Evolutionary conservation across 176 grass and related monocot species (phyloP), one percentile per base, ranked within the genome.

Genomic region (Metroxylon sagu): DNA sequence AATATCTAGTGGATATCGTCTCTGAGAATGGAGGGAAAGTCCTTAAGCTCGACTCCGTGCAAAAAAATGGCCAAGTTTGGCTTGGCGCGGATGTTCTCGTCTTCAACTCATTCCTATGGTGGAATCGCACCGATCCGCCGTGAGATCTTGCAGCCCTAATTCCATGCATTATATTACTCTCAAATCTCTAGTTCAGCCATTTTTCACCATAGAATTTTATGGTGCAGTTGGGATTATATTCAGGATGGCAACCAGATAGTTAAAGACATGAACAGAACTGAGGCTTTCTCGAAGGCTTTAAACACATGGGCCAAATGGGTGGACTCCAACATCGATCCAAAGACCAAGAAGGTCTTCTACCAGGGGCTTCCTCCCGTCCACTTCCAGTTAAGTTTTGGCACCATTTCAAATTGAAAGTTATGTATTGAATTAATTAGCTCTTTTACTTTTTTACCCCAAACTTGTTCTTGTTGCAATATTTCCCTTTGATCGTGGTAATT

Each of bases 101-200:
- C 74, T 95, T 95, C 86, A 85, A 95, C 74, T 76, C 86, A 0
- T 86, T 83, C 83, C 90, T 89, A 65, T 96, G 92, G 92, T 96
- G 92, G 91, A 60, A 83, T 15, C 77, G 77, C 49, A 53, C 61
- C 6, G 83, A 87, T 2, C 61, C 67, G 43, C 77, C 83, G 86
- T 95, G 5, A 71, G 69, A 28, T 43, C 35, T 12, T 2, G 3
- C 35, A 2, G 8, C 12, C 2, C 35, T 14, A 3, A 43, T 12
- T 12, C 35, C 35, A 12, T 23, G 21, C 21, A 23, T 23, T 23
- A 43, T 10, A 10, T 43, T 43, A 7, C 35, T 3, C 35, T 23
- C 21, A 23, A 23, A 14, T 7, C 8, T 14, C 10, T 43, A 12
- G 2, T 43, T 43, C 8, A 43, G 8, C 35, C 8, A 14, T 43